These are phyloP conservation scores for Botrytis cinerea DNA, from an alignment of 2,329 filamentous ascomycete genomes.

Conservation along the genomic window DNA sequence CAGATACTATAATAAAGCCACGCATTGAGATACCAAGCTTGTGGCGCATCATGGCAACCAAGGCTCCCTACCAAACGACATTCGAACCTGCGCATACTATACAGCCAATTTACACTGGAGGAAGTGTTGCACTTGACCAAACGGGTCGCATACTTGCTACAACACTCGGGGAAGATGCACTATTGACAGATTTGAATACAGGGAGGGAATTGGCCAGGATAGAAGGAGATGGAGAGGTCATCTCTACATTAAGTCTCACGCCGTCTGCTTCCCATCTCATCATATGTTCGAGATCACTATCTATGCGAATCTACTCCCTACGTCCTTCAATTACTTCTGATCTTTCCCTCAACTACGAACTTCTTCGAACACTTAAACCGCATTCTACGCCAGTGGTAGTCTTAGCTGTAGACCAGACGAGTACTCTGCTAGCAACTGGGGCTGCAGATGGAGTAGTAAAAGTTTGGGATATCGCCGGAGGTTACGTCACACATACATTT, in stretches of 20 bases:
- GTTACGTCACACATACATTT: constrained; percentile 93
- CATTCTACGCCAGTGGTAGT: constrained; percentile 89
- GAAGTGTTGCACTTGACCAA: constrained; percentile 79
- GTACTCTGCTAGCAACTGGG: constrained; percentile 88
- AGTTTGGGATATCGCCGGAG: constrained; percentile 90
- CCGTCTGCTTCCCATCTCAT: constrained; percentile 86
- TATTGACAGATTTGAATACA: constrained; percentile 81
- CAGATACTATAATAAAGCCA: neutral
- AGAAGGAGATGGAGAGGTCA: constrained; percentile 82
- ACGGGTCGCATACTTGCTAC: constrained; percentile 82
- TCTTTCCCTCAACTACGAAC: constrained; percentile 62
- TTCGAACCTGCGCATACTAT: constrained; percentile 84
- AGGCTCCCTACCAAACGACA: constrained; percentile 75
- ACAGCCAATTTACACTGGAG: constrained; percentile 91
- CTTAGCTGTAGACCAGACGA: constrained; percentile 79
- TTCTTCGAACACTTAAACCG: constrained; percentile 81
- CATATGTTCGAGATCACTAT: constrained; percentile 90
- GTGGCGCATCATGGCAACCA: constrained; percentile 55
- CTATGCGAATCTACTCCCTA: constrained; percentile 88
- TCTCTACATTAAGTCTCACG: constrained; percentile 78
- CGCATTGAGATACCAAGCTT: neutral
- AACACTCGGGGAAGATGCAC: constrained; percentile 86
- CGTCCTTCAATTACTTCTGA: constrained; percentile 57
- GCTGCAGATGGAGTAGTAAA: constrained; percentile 93
- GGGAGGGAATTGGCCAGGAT: constrained; percentile 81